Evolutionary conservation across 1,139 yeast genomes (phyloP), one percentile per base, ranked within the genome.

Genomic region (Lodderomyces beijingensis): DNA sequence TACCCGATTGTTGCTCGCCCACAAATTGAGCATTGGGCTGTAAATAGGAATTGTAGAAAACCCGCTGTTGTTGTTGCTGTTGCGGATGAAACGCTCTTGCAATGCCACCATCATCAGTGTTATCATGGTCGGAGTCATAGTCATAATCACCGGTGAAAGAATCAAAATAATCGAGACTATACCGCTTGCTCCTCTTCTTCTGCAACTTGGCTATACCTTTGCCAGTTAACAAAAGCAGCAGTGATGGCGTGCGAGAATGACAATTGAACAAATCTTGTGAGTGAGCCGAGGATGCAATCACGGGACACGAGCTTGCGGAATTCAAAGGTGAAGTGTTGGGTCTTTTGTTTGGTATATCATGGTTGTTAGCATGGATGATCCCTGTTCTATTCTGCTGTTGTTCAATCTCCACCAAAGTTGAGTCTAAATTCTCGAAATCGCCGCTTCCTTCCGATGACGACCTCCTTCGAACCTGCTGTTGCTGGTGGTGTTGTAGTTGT

Each of bases 1-100:
- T 62, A 1, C 84, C 87, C n/a, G 86, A 77, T 47, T 77, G 83
- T 51, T 85, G 95, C 15, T 78, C 74, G 2, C 95, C 95, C 4
- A 66, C 52, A 45, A 78, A 85, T 27, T 55, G 62, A 20, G 86
- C 67, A 33, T 84, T 82, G 5, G 91, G 82, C 38, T 74, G 70
- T 18, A 84, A 59, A 37, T 72, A 71, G 3, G 66, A 53, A 41
- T 53, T 62, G 31, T 43, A 33, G 25, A 59, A 47, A 17, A 28
- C 13, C 12, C 8, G 33, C 14, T 15, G 30, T 19, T 31, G 33
- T 9, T 23, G 30, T 7, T n/a, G 26, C n/a, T n/a, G 22, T n/a
- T n/a, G 11, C 9, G 8, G 9, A n/a, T 23, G 11, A 23, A n/a
- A n/a, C 13, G 6, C 8, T 6, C 11, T 6, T 23, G 26, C 8